Conservation (phyloP, 1,284 basidiomycete species). For the Peniophora sp. region DNA sequence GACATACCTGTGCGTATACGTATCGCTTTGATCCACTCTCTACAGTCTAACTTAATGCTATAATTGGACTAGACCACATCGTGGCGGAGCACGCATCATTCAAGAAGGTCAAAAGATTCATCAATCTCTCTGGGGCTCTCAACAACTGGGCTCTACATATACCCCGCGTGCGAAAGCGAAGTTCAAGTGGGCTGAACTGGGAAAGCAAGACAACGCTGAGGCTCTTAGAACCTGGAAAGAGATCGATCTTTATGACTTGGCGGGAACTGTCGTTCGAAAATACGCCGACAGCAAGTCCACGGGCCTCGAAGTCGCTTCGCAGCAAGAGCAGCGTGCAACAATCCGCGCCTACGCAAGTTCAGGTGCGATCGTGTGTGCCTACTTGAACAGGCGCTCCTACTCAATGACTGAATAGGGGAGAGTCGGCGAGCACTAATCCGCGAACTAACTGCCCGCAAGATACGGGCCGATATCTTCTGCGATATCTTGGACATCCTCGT, state of each 20-base stretch:
- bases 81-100: neutral
- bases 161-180: neutral
- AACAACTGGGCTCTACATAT: neutral
- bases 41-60: neutral
- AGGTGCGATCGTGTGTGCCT: too few relatives aligned
- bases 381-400: too few relatives aligned
- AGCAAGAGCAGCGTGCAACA: too few relatives aligned
- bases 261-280: neutral
- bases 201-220: neutral
- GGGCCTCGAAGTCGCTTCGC: too few relatives aligned
- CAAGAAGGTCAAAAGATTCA: constrained; percentile 1
- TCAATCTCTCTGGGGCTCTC: too few relatives aligned
- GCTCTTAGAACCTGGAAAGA: neutral
- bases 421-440: too few relatives aligned
- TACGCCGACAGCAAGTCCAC: neutral
- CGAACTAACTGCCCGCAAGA: too few relatives aligned
- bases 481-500: too few relatives aligned
- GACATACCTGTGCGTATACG: constrained; percentile 4
- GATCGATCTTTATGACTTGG: neutral
- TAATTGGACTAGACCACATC: neutral
- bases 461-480: too few relatives aligned
- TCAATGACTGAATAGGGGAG: too few relatives aligned
- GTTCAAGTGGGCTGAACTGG: neutral
- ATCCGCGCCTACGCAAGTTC: too few relatives aligned
- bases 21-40: neutral